Evolutionary conservation across 2,329 filamentous ascomycete genomes (phyloP).

Genomic region (Monosporascus sp.): DNA sequence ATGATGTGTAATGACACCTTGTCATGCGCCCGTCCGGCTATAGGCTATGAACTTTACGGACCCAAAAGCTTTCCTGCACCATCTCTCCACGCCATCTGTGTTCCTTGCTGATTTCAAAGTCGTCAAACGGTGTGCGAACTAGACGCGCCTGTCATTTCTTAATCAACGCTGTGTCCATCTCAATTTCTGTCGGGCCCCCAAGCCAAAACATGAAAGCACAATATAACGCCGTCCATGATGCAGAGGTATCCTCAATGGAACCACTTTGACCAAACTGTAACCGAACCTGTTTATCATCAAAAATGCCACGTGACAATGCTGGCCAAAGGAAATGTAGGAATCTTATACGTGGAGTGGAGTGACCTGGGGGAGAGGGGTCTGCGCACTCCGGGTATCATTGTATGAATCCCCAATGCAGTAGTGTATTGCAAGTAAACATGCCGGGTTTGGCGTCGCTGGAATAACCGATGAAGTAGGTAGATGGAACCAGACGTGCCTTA

Average conservation of each 20-base stretch:
- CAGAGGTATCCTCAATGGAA: slow-evolving; percentile 18
- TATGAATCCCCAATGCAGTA: slow-evolving; percentile 24
- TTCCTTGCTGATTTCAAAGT: background rate
- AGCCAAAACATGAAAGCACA: background rate
- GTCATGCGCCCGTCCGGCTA: background rate
- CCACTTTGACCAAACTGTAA: slow-evolving; percentile 12
- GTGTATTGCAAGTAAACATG: slow-evolving; percentile 15
- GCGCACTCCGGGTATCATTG: slow-evolving; percentile 30
- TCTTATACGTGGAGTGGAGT: slow-evolving; percentile 24
- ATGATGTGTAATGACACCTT: background rate
- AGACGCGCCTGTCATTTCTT: background rate
- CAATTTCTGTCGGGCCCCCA: slow-evolving; percentile 15
- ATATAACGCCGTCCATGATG: slow-evolving; percentile 24
- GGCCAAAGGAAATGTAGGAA: slow-evolving; percentile 11
- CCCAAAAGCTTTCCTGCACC: background rate
- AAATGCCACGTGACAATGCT: slow-evolving; percentile 8
- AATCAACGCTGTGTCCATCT: slow-evolving; percentile 3
- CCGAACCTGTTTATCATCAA: slow-evolving; percentile 7
- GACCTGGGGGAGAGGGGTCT: slow-evolving; percentile 17
- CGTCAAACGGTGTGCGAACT: background rate
- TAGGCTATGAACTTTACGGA: background rate
- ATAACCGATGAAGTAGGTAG: slow-evolving; percentile 2
- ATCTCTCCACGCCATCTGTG: background rate
- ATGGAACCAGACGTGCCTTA: slow-evolving; percentile 4
- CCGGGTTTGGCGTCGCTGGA: slow-evolving; percentile 11